Conservation (phyloP, 441 rosid genomes). For the Pelargonium australe region DNA sequence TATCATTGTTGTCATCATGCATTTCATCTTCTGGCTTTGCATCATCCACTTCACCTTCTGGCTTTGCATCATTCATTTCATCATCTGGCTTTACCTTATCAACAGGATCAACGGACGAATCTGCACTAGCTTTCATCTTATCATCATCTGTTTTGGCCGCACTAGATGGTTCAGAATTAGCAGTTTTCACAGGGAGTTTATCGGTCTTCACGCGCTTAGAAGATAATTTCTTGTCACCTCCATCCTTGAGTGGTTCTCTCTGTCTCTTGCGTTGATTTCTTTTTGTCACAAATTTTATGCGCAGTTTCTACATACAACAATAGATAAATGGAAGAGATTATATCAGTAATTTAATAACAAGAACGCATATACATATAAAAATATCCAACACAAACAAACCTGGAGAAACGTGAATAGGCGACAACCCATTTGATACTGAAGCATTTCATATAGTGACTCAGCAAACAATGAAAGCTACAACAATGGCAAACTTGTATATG, state of each 20-base stretch:
- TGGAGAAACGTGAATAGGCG: conserved; percentile 70
- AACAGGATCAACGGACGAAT: conserved; percentile 26
- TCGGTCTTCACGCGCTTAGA: conserved; percentile 50
- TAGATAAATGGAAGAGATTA: conserved; percentile 9
- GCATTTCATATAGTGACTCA: conserved; percentile 84
- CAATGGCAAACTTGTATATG: conserved; percentile 1
- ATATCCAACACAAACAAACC: conserved; percentile 39
- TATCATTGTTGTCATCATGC: no score
- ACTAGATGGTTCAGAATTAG: conserved; percentile 27
- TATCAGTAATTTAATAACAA: conserved; percentile 8
- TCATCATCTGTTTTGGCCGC: conserved; percentile 38
- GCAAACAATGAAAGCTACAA: conserved; percentile 93
- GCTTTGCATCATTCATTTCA: conserved; percentile 13
- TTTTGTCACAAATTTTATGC: conserved; percentile 50
- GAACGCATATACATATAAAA: conserved; percentile 8
- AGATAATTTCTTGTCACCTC: conserved; percentile 35
- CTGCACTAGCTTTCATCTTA: conserved; percentile 30
- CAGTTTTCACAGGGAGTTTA: conserved; percentile 45
- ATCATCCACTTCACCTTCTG: conserved; percentile 26
- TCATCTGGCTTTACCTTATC: conserved; percentile 27
- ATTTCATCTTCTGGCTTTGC: conserved; percentile 36
- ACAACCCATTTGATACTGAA: conserved; percentile 91
- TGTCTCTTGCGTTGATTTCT: conserved; percentile 80
- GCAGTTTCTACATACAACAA: conserved; percentile 51
- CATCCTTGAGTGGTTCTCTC: conserved; percentile 50